Evolutionary conservation across 2,329 filamentous ascomycete genomes (phyloP).

Genomic region (Penicillium capsulatum): DNA sequence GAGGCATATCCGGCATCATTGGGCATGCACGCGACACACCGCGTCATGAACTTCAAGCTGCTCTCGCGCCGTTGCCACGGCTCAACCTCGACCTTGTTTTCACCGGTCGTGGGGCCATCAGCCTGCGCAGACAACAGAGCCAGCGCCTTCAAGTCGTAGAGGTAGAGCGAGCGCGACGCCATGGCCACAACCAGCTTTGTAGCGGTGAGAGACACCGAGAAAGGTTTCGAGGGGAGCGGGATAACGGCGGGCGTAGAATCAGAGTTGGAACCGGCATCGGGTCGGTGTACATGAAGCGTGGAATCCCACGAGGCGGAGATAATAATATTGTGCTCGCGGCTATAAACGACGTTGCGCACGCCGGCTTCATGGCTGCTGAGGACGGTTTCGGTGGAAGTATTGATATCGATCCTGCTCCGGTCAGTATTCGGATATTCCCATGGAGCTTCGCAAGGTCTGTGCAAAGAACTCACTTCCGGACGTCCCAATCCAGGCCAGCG

Average conservation of each 20-base stretch:
- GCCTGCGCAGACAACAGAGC: conserved; percentile 50
- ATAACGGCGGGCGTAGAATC: conserved; percentile 59
- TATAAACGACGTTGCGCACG: conserved; percentile 81
- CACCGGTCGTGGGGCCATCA: conserved; percentile 32
- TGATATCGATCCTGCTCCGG: conserved; percentile 60
- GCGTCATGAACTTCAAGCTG: conserved; percentile 91
- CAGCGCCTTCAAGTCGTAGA: conserved; percentile 79
- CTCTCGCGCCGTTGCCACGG: conserved; percentile 94
- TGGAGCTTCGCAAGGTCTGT: conserved; percentile 56
- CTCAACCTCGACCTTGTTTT: conserved; percentile 52
- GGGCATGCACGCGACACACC: conserved; percentile 92
- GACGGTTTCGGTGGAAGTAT: conserved; percentile 66
- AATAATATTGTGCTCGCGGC: conserved; percentile 68
- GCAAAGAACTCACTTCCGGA: conserved; percentile 59
- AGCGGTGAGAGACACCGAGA: conserved; percentile 71
- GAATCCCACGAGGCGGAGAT: conserved; percentile 92
- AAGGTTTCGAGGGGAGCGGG: conserved; percentile 77
- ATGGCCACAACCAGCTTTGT: conserved; percentile 93
- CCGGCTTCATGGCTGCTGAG: conserved; percentile 74
- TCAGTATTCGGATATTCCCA: conserved; percentile 36
- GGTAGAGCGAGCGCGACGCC: conserved; percentile 87
- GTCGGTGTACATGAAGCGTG: conserved; percentile 77
- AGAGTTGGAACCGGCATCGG: conserved; percentile 44
- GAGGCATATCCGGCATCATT: conserved; percentile 92
- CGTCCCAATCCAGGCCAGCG: conserved; percentile 80